Evolutionary conservation across 2,329 filamentous ascomycete species (phyloP), one percentile per base, ranked within the genome.

Genomic region (Aureobasidium sp.): DNA sequence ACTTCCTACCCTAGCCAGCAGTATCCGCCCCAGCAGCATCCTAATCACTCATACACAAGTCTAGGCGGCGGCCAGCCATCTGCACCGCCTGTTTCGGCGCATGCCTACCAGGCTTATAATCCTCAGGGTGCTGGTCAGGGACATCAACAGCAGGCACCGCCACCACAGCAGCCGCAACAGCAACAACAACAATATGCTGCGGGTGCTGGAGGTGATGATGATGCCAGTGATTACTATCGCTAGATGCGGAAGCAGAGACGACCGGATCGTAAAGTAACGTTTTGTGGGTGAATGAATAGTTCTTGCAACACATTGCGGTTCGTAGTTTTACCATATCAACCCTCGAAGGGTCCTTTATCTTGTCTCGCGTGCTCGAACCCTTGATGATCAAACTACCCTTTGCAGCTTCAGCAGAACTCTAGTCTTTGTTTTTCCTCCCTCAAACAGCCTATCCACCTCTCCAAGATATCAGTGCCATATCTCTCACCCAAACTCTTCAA

Each of bases 141-240:
- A n/a, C n/a, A n/a, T n/a, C n/a, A n/a, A n/a, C n/a, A n/a, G n/a
- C n/a, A n/a, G n/a, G n/a, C n/a, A n/a, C n/a, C n/a, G 32, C 37
- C 27, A 24, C 56, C 22, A 16, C 55, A 42, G 27, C 45, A 44
- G 38, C 57, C 52, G 53, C 57, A 56, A 53, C 61, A 58, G 49
- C 60, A 32, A 10, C 49, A 47, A 39, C 50, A 58, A 49, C 55
- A 49, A 30, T 41, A 58, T 53, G 56, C 60, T 22, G 53, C 58
- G n/a, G 57, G 59, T 19, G 54, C 55, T 34, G 58, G 58, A n/a
- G 62, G 56, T 39, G 67, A 58, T 29, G 61, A 69, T 61, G 61
- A 69, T 61, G 64, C 64, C 39, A 64, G 63, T 22, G 66, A 67
- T 47, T 68, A 63, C 53, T 68, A 68, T 58, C 57, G 66, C 50